phyloP scores from a whole-genome alignment of 768 basidiomycete genomes.

The Xanthoconium purpureum region DNA sequence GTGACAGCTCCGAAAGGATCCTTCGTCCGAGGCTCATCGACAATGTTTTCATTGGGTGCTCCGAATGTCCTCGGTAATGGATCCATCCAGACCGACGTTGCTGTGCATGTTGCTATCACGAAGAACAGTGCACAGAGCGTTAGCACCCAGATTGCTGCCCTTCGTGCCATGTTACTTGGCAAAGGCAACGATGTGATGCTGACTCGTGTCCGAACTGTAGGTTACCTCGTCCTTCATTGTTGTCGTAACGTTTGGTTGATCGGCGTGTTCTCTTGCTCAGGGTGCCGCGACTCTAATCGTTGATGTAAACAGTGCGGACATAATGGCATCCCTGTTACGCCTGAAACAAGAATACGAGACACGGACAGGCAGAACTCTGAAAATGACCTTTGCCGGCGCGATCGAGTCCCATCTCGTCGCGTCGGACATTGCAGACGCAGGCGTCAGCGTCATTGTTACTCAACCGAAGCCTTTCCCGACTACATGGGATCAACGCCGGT shows the following conservation, averaged over 20 bases:
- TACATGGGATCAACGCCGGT: conserved; percentile 62
- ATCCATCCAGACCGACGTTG: conserved; percentile 46
- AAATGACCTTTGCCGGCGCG: conserved; percentile 61
- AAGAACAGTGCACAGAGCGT: conserved; percentile 45
- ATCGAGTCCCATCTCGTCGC: conserved; percentile 66
- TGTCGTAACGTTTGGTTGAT: neutral
- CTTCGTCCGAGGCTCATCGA: conserved; percentile 59
- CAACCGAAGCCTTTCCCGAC: conserved; percentile 60
- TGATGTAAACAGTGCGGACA: conserved; percentile 65
- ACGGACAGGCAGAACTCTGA: conserved; percentile 53
- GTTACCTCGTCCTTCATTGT: neutral
- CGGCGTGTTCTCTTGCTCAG: conserved; percentile 24
- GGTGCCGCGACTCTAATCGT: conserved; percentile 66
- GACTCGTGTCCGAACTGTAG: conserved; percentile 15
- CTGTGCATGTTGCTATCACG: conserved; percentile 61
- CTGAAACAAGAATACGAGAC: conserved; percentile 68
- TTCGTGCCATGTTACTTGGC: conserved; percentile 59
- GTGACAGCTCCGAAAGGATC: conserved; percentile 49
- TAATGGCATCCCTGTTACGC: conserved; percentile 66
- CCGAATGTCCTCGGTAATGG: conserved; percentile 9
- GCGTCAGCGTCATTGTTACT: conserved; percentile 69
- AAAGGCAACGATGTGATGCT: conserved; percentile 43
- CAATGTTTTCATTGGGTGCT: conserved; percentile 58
- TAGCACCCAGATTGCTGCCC: conserved; percentile 61
- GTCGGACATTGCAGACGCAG: conserved; percentile 59